A percentile compares a stretch with the other conserved stretches of the same genome.
Conservation (phyloP, 2,329 filamentous ascomycete genomes). For the Dothistroma pini region DNA sequence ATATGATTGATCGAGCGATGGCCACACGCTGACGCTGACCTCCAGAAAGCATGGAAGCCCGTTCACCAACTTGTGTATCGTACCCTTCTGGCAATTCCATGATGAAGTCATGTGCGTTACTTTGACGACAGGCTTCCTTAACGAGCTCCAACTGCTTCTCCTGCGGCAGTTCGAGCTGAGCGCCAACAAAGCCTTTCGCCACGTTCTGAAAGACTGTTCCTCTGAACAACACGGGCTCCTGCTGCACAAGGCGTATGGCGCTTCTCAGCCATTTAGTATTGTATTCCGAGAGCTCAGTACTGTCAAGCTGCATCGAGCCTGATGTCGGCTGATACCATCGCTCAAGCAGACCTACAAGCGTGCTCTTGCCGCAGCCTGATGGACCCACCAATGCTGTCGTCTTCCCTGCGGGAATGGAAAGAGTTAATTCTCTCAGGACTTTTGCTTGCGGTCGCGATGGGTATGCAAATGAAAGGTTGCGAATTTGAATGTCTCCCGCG, state of each 20-base stretch:
- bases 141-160: slow-evolving; percentile 34
- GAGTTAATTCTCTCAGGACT: slow-evolving; percentile 36
- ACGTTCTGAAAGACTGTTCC: slow-evolving; percentile 38
- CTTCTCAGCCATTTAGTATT: slow-evolving; percentile 35
- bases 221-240: slow-evolving; percentile 37
- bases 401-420: slow-evolving; percentile 40
- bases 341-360: slow-evolving; percentile 36
- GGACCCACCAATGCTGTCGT: slow-evolving; percentile 45
- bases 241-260: slow-evolving; percentile 35
- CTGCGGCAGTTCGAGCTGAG: slow-evolving; percentile 36
- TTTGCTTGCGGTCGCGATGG: slow-evolving; percentile 45
- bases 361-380: slow-evolving; percentile 39
- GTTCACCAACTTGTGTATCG: slow-evolving; percentile 35
- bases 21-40: slow-evolving; percentile 37
- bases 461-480: slow-evolving; percentile 68
- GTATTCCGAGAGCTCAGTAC: slow-evolving; percentile 27
- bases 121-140: slow-evolving; percentile 33
- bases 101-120: slow-evolving; percentile 39
- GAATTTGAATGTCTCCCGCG: slow-evolving; percentile 55
- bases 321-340: slow-evolving; percentile 33
- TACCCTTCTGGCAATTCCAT: slow-evolving; percentile 35
- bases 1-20: slow-evolving; percentile 38
- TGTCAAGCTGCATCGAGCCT: slow-evolving; percentile 35
- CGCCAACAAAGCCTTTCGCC: slow-evolving; percentile 34
- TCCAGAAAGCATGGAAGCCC: slow-evolving; percentile 34